Evolutionary conservation across 441 rosid genomes (phyloP), one percentile per base, ranked within the genome.

Genomic region (Capsella rubella): DNA sequence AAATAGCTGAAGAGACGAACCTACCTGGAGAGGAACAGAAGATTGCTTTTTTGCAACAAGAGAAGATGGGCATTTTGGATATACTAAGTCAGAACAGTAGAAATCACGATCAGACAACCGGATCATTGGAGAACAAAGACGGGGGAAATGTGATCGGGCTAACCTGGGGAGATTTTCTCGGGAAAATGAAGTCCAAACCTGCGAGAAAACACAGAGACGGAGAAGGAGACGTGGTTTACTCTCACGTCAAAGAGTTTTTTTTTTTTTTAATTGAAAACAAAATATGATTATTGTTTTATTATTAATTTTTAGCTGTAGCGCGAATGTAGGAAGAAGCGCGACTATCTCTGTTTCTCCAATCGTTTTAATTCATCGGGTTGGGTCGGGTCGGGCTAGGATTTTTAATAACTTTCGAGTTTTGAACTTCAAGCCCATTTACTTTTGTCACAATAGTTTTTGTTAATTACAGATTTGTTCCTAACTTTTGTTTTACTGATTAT

Each of bases 1-100:
- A 71, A 77, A 27, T 66, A 76, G 80, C 72, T 7, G 72, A 5
- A 71, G 76, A 71, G 80, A 77, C 80, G 80, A 77, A 77, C 80
- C 80, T 77, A 77, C 80, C 80, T 77, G 80, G 76, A 71, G 80
- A 77, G 32, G 75, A 76, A 43, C 72, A 70, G 56, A 47, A 66
- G 39, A 1, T 18, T 18, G 57, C 42, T 0, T 58, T 77, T 72
- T 62, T 71, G 76, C 80, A 77, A 71, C 80, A 77, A 32, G 80
- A 77, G 80, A 77, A 77, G 80, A 77, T 8, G 76, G 76, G 80
- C 80, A 77, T 77, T 71, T 71, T 58, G 73, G 1, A 0, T 3
- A 2, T 21, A 58, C 76, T 77, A 71, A 51, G 72, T 42, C 58
- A 69, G 31, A 31, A 76, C 6, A 65, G 39, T 51, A 58, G 5